phyloP scores from a whole-genome alignment of 2,329 filamentous ascomycete genomes.

The Neopestalotiopsis sp. region DNA sequence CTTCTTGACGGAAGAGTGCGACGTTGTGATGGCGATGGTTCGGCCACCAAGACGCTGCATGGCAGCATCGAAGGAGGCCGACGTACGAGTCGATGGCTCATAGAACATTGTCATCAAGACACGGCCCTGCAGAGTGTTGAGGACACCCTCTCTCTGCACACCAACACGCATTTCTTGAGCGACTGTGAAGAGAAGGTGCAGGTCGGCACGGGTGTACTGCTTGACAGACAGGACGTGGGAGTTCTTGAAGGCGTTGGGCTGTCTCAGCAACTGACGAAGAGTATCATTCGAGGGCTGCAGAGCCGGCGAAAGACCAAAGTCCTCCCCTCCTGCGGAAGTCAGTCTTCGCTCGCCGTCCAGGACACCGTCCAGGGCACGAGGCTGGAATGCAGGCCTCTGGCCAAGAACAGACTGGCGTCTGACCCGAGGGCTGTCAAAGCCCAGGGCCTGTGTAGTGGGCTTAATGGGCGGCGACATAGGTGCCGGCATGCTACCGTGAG shows the following conservation, averaged over 20 bases:
- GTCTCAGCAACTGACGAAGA: slow-evolving; percentile 74
- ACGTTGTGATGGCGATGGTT: slow-evolving; percentile 80
- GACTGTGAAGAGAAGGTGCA: slow-evolving; percentile 94
- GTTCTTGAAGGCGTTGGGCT: slow-evolving; percentile 82
- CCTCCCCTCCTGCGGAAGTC: slow-evolving; percentile 41
- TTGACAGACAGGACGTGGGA: slow-evolving; percentile 91
- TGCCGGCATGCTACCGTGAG: slow-evolving; percentile 57
- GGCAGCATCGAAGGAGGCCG: slow-evolving; percentile 92
- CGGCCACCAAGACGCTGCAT: slow-evolving; percentile 97
- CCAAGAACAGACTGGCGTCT: slow-evolving; percentile 40
- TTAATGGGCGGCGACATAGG: slow-evolving; percentile 64
- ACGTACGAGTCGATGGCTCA: slow-evolving; percentile 95
- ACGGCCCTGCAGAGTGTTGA: slow-evolving; percentile 84
- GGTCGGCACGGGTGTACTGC: slow-evolving; percentile 84
- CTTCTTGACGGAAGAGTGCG: slow-evolving; percentile 89
- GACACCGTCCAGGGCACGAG: slow-evolving; percentile 40
- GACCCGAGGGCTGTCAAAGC: slow-evolving; percentile 39
- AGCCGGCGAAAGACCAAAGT: slow-evolving; percentile 51
- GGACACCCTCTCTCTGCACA: slow-evolving; percentile 87
- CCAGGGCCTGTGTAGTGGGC: slow-evolving; percentile 46
- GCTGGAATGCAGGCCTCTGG: slow-evolving; percentile 39
- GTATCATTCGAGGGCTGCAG: slow-evolving; percentile 60
- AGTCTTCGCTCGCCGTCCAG: slow-evolving; percentile 30
- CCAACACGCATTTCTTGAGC: slow-evolving; percentile 97
- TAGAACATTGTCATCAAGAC: slow-evolving; percentile 95